Evolutionary conservation across 495 filamentous ascomycete genomes (phyloP), one percentile per base, ranked within the genome.

Genomic region (Emericellopsis terricola): DNA sequence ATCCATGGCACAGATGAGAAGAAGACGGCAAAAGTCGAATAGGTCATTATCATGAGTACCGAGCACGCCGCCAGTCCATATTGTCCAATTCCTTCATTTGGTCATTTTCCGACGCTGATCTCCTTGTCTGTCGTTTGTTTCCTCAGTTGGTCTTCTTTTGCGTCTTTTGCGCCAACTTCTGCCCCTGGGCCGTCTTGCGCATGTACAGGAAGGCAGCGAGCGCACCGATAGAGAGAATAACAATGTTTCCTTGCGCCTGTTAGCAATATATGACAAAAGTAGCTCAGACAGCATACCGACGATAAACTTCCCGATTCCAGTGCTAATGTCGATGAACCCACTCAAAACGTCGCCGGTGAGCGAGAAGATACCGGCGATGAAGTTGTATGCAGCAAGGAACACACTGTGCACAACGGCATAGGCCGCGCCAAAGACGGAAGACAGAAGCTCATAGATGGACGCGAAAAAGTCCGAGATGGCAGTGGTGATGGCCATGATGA

Each of bases 1-100:
- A 1, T 59, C 32, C 49, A 52, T 45, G 57, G 57, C 30, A 66
- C 59, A n/a, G 50, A 53, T 31, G 44, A 36, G 24, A 35, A 19
- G 18, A 40, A 34, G 30, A 38, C 19, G 19, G 37, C 13, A 15
- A 45, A 42, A 26, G n/a, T n/a, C n/a, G n/a, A n/a, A n/a, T n/a
- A n/a, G n/a, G n/a, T n/a, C n/a, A n/a, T n/a, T n/a, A n/a, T n/a
- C n/a, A n/a, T n/a, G n/a, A n/a, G n/a, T n/a, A n/a, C n/a, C n/a
- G n/a, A n/a, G n/a, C n/a, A n/a, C n/a, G n/a, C n/a, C n/a, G n/a
- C n/a, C n/a, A n/a, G n/a, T n/a, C n/a, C n/a, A n/a, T n/a, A n/a
- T n/a, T n/a, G n/a, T n/a, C n/a, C n/a, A n/a, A n/a, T n/a, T n/a
- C n/a, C n/a, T n/a, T n/a, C n/a, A n/a, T n/a, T n/a, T n/a, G n/a